phyloP scores from a whole-genome alignment of 2,329 filamentous ascomycete genomes.

The Cordyceps cateniannulata region DNA sequence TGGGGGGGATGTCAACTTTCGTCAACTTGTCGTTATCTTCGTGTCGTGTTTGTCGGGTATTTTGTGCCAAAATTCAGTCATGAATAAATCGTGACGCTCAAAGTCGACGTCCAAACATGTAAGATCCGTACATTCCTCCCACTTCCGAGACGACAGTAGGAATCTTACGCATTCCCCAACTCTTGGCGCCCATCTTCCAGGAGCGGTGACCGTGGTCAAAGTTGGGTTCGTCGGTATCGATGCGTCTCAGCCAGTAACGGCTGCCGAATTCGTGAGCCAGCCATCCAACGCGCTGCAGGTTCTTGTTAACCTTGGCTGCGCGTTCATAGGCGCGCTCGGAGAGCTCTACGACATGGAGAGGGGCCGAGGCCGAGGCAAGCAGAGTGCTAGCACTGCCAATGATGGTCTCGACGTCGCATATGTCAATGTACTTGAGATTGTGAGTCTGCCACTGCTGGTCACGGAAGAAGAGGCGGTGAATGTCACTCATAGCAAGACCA shows the following conservation, averaged over 20 bases:
- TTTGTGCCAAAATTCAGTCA: conserved; percentile 10
- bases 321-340: conserved; percentile 60
- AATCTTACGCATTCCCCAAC: conserved; percentile 84
- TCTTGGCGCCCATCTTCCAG: conserved; percentile 82
- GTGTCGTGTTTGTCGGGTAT: background rate
- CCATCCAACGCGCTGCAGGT: conserved; percentile 61
- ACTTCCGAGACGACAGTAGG: conserved; percentile 89
- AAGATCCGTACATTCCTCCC: conserved; percentile 82
- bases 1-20: background rate
- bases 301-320: conserved; percentile 55
- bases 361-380: conserved; percentile 53
- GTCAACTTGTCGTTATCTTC: background rate
- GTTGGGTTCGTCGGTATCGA: conserved; percentile 29
- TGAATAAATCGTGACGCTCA: conserved; percentile 25
- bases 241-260: conserved; percentile 60
- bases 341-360: conserved; percentile 71
- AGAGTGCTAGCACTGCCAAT: conserved; percentile 54
- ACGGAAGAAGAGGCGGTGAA: conserved; percentile 58
- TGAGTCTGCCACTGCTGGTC: conserved; percentile 42
- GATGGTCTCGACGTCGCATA: conserved; percentile 57
- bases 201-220: conserved; percentile 45
- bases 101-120: conserved; percentile 56
- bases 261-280: conserved; percentile 61
- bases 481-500: conserved; percentile 56
- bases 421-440: conserved; percentile 67